Evolutionary conservation across 768 basidiomycete species (phyloP), one percentile per base, ranked within the genome.

Genomic region (Lactarius evosmus): DNA sequence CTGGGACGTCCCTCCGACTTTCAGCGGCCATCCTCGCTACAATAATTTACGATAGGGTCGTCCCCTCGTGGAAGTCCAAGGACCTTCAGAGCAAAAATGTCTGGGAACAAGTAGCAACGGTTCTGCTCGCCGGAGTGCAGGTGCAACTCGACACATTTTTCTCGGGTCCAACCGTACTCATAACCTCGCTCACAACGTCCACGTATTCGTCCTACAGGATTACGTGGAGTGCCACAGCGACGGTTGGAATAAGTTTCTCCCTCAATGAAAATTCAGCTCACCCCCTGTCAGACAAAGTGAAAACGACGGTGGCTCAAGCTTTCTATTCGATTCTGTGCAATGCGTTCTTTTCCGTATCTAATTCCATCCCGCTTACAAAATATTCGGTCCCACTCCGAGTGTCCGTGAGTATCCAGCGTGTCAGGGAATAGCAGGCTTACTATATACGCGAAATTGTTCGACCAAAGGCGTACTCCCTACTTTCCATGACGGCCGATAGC

Each of bases 41-140:
- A 19, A 63, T 69, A 25, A 38, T 67, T 34, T 22, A 61, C 46
- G 66, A 69, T 44, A 61, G 36, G 27, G 49, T 69, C 14, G 5
- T 44, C 9, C 52, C 40, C 7, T 63, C 56, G 2, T 40, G 49
- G 56, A 62, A 58, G 52, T 25, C 41, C 27, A 51, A n/a, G 19
- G 49, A 57, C 14, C 7, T 50, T 3, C 49, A 55, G 38, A 44
- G 50, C 38, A 59, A 41, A 56, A 38, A 32, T 38, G 58, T 25
- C n/a, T 69, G 68, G 68, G 66, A 69, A 30, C 52, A 60, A 30
- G 22, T 65, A n/a, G 68, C 60, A 27, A 33, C 44, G 30, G 38
- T 61, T 40, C 27, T 69, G 14, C 46, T 69, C 5, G 62, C 62
- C 2, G 68, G 68, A 32, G 68, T 69, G 16, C 62, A 64, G 66